Conservation (phyloP, 1,139 yeast genomes). For the Pichia sp. region DNA sequence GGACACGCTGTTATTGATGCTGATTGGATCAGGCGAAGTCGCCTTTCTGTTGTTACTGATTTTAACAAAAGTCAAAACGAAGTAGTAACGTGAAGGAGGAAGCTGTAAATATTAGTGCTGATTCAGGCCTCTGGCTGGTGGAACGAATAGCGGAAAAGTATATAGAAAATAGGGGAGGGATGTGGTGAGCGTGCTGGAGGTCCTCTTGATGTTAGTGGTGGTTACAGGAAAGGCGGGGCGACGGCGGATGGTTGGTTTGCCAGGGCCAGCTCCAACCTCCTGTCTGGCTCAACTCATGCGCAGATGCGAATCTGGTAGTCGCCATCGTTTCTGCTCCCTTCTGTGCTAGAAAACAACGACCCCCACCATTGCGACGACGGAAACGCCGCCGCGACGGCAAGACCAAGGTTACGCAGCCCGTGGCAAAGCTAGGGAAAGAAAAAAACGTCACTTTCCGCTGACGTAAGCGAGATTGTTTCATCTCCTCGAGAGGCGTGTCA, state of each 20-base stretch:
- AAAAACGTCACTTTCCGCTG: not conserved
- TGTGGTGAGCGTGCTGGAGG: not conserved
- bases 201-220: not conserved
- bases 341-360: not conserved
- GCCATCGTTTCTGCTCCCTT: constrained; percentile 1
- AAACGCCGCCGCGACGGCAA: not conserved
- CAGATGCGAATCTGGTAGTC: not conserved
- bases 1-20: not conserved
- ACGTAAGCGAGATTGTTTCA: not conserved
- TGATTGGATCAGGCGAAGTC: constrained; percentile 21
- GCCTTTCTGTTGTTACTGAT: constrained; percentile 22
- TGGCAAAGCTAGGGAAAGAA: not conserved
- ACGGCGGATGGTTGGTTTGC: not conserved
- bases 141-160: constrained; percentile 5
- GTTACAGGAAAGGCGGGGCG: not conserved
- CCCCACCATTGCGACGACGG: not conserved
- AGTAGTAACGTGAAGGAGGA: constrained; percentile 1
- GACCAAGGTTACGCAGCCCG: not conserved
- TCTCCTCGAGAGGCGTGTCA: not conserved
- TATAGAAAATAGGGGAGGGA: constrained; percentile 1
- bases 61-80: constrained; percentile 18
- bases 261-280: not conserved
- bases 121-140: not conserved
- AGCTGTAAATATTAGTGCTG: constrained; percentile 1
- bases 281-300: not conserved